Evolutionary conservation across 352 stramenopile species (phyloP).

Genomic region (Phytophthora cryptogea): DNA sequence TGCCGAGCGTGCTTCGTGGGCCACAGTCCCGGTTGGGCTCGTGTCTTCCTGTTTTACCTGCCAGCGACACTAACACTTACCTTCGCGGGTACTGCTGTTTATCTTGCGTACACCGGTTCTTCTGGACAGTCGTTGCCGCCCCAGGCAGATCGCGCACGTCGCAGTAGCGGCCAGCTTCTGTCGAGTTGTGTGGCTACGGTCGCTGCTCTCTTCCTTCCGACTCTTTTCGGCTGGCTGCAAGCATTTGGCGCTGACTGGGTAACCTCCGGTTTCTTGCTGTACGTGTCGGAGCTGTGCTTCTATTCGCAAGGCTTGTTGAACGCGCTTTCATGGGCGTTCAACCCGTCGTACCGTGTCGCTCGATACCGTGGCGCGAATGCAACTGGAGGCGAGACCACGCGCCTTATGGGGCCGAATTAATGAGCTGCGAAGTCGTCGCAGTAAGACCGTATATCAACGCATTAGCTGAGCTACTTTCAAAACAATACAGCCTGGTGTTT

Average conservation of each 20-base stretch:
- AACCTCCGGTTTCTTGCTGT: slow-evolving; percentile 47
- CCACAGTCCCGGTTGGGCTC: slow-evolving; percentile 61
- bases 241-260: slow-evolving; percentile 35
- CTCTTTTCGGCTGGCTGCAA: slow-evolving; percentile 49
- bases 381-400: slow-evolving; percentile 23
- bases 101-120: slow-evolving; percentile 25
- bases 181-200: slow-evolving; percentile 52
- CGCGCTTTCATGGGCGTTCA: slow-evolving; percentile 65
- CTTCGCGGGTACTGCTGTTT: slow-evolving; percentile 41
- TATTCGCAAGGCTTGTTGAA: slow-evolving; percentile 68
- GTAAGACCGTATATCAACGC: slow-evolving; percentile 8
- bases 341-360: slow-evolving; percentile 51
- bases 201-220: slow-evolving; percentile 47
- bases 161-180: slow-evolving; percentile 50
- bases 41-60: slow-evolving; percentile 63
- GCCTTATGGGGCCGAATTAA: slow-evolving; percentile 45
- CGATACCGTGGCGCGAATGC: slow-evolving; percentile 38
- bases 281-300: slow-evolving; percentile 66
- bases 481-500: slow-evolving; percentile 19
- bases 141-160: slow-evolving; percentile 44
- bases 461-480: slow-evolving; percentile 14
- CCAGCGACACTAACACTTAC: slow-evolving; percentile 45
- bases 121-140: slow-evolving; percentile 24
- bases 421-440: neutral
- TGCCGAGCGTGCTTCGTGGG: slow-evolving; percentile 56